Conservation (phyloP, 495 filamentous ascomycete genomes). For the Podospora comata region DNA sequence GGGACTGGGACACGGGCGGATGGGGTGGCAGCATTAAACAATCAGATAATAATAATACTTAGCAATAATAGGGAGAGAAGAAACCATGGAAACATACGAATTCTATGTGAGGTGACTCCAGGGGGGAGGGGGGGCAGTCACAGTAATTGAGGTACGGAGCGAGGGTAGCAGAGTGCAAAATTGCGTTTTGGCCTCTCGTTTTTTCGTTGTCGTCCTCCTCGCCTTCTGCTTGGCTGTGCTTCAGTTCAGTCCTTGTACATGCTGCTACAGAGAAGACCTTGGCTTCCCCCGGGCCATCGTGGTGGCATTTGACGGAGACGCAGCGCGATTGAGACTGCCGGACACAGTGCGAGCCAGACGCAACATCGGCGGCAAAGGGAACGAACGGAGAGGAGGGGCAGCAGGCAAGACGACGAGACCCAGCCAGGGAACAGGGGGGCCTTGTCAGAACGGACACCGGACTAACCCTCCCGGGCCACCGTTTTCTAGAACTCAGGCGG, state of each 20-base stretch:
- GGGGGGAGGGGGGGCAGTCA: constrained; percentile 4
- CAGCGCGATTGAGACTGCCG: constrained; percentile 22
- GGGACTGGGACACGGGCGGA: constrained; percentile 10
- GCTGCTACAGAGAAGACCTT: background rate
- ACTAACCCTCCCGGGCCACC: constrained; percentile 7
- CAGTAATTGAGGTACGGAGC: constrained; percentile 29
- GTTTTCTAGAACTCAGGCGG: background rate
- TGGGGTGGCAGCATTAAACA: constrained; percentile 22
- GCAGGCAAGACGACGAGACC: background rate
- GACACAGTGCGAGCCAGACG: constrained; percentile 25
- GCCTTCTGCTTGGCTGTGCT: constrained; percentile 16
- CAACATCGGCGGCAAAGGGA: constrained; percentile 7
- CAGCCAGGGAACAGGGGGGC: constrained; percentile 3
- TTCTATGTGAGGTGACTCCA: background rate
- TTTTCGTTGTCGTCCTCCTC: constrained; percentile 1
- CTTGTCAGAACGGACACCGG: background rate
- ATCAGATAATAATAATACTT: constrained; percentile 30
- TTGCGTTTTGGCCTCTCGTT: constrained; percentile 30
- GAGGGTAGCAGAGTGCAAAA: constrained; percentile 28
- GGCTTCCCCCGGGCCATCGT: constrained; percentile 7
- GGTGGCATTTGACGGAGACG: constrained; percentile 13
- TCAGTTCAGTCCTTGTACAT: constrained; percentile 1
- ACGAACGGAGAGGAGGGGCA: constrained; percentile 8
- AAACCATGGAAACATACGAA: constrained; percentile 18
- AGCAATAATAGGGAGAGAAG: constrained; percentile 25